Evolutionary conservation across 345 rosid species (phyloP).

Genomic region (Geranium rotundifolium): DNA sequence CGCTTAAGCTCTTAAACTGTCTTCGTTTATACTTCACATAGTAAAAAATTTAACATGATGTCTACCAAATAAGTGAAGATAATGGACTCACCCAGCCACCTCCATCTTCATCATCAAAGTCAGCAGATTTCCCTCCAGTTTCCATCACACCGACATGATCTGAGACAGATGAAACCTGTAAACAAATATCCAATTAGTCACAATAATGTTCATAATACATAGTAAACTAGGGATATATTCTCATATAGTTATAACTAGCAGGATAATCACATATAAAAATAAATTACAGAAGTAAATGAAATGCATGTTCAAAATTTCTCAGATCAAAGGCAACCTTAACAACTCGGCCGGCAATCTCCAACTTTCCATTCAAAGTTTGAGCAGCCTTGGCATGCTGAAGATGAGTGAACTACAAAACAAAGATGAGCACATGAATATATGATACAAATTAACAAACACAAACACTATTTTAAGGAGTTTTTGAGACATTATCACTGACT

Average conservation of each 20-base stretch:
- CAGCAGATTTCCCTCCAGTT: conserved; percentile 59
- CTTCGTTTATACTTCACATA: not conserved
- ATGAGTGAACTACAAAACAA: conserved; percentile 57
- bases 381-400: conserved; percentile 88
- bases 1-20: not conserved
- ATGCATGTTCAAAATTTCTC: not conserved
- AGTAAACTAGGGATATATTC: not conserved
- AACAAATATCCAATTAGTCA: conserved; percentile 3
- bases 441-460: not conserved
- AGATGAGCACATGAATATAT: not conserved
- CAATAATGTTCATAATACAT: not conserved
- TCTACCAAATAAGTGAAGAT: not conserved
- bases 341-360: conserved; percentile 85
- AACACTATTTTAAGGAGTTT: not conserved
- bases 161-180: conserved; percentile 79
- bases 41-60: not conserved
- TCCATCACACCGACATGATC: conserved; percentile 82
- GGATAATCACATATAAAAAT: not conserved
- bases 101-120: conserved; percentile 94
- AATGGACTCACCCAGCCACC: conserved; percentile 70
- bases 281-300: not conserved
- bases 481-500: conserved; percentile 28
- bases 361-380: conserved; percentile 74
- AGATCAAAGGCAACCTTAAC: conserved; percentile 44
- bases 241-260: not conserved